These are phyloP conservation scores for Paecilomyces variotii DNA, from an alignment of 2,329 filamentous ascomycete genomes.

Conservation along the genomic window DNA sequence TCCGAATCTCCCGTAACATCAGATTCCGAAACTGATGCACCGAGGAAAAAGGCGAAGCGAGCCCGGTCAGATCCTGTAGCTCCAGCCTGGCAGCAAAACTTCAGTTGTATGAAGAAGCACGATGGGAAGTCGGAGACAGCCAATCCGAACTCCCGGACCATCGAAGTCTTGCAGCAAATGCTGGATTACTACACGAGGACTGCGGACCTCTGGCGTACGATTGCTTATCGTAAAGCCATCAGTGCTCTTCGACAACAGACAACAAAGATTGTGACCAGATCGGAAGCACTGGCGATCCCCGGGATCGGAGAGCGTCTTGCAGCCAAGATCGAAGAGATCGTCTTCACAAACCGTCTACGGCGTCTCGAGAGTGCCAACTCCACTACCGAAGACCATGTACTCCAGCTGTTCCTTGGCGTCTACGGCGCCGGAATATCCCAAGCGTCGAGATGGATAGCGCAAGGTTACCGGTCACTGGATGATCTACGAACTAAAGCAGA, in stretches of 20 bases:
- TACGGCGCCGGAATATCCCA: slow-evolving; percentile 68
- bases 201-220: slow-evolving; percentile 68
- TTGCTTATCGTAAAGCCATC: slow-evolving; percentile 71
- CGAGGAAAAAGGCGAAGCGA: slow-evolving; percentile 7
- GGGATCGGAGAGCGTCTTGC: slow-evolving; percentile 67
- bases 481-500: slow-evolving; percentile 57
- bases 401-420: slow-evolving; percentile 66
- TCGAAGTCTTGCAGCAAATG: slow-evolving; percentile 72
- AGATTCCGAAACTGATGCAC: slow-evolving; percentile 7
- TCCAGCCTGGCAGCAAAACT: slow-evolving; percentile 35
- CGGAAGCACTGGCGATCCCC: slow-evolving; percentile 60
- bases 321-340: slow-evolving; percentile 84
- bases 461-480: slow-evolving; percentile 65
- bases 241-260: slow-evolving; percentile 61
- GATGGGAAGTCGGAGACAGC: slow-evolving; percentile 34
- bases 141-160: slow-evolving; percentile 68
- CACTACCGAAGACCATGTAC: slow-evolving; percentile 56
- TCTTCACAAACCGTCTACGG: slow-evolving; percentile 60
- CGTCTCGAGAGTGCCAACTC: slow-evolving; percentile 62
- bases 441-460: slow-evolving; percentile 67
- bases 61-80: slow-evolving; percentile 2
- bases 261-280: slow-evolving; percentile 56
- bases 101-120: slow-evolving; percentile 54
- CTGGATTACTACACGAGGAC: slow-evolving; percentile 64
- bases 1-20: slow-evolving; percentile 9